A percentile compares a stretch with the other conserved stretches of the same genome.
Evolutionary conservation across 2,329 filamentous ascomycete genomes (phyloP).

Genomic region (Keithomyces neogunnii): DNA sequence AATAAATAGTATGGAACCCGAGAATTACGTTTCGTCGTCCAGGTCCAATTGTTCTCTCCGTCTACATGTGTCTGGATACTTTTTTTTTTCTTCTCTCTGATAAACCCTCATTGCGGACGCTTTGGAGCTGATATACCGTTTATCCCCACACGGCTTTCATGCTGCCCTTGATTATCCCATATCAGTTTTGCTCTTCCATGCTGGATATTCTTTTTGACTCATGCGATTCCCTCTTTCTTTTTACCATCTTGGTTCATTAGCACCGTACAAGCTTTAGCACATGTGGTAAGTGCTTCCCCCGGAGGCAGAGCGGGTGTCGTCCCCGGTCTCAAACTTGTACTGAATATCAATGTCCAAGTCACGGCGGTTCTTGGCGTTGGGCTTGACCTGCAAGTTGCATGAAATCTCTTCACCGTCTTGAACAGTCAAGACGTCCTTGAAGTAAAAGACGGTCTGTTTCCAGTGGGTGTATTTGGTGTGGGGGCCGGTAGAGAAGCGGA

Average conservation of each 20-base stretch:
- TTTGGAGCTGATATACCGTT: background rate
- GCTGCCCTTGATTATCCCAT: background rate
- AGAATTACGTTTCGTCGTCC: background rate
- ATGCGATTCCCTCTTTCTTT: background rate
- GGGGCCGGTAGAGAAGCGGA: conserved; percentile 92
- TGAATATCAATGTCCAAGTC: conserved; percentile 87
- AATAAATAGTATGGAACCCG: background rate
- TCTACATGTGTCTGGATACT: background rate
- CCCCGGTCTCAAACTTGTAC: conserved; percentile 72
- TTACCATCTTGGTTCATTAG: background rate
- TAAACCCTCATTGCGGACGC: background rate
- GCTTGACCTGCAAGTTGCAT: conserved; percentile 70
- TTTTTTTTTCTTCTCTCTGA: background rate
- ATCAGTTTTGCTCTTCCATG: background rate
- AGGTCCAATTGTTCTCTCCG: background rate
- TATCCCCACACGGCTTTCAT: background rate
- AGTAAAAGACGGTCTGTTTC: conserved; percentile 99
- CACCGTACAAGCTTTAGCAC: conserved; percentile 38
- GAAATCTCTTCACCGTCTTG: conserved; percentile 74
- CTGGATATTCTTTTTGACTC: background rate
- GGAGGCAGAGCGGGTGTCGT: conserved; percentile 58
- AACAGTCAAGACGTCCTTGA: conserved; percentile 86
- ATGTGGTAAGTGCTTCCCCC: conserved; percentile 76
- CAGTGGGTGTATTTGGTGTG: conserved; percentile 99
- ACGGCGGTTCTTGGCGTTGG: conserved; percentile 88